Evolutionary conservation across 169 alveolate genomes (phyloP), one percentile per base, ranked within the genome.

Genomic region (Eimeria maxima): DNA sequence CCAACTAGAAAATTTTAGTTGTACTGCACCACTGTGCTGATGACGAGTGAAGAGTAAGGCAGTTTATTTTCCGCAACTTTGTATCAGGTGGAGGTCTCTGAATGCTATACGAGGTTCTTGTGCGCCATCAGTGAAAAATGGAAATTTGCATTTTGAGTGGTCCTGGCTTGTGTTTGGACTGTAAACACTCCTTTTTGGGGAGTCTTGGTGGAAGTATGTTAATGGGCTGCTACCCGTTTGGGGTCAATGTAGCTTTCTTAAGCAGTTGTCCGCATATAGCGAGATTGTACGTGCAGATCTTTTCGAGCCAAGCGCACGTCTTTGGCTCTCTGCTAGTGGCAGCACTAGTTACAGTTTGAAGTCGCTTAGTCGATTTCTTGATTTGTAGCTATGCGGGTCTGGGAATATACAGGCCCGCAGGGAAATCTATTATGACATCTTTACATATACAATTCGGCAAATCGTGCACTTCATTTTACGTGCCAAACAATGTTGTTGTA

Each of bases 401-500:
- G 73, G 42, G 18, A 4, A 63, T 22, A 63, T 63, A 38, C 3
- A 14, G 73, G 73, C 38, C 42, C 38, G n/a, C n/a, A 24, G 1
- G 29, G n/a, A 18, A 18, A 63, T 24, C 73, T 63, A 63, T 63
- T 24, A 24, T 24, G 73, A 63, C 38, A 3, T 63, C 13, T 4
- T 22, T 5, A 4, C 69, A 60, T 22, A 24, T 24, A 63, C 42
- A 22, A 38, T 18, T 63, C 29, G 18, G 11, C 42, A 24, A 14
- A 63, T 63, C 73, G 38, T 63, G 73, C 38, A 24, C 1, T 24
- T 63, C 73, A 63, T 29, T 24, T 24, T 4, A 24, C 88, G 55
- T n/a, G 76, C 55, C 91, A 83, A 83, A 53, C 50, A 27, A 83
- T 73, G 44, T 45, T 22, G 11, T 55, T 55, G 91, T 29, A 50